Evolutionary conservation across 192 early-diverging fungal species (phyloP).

Genomic region (Jimgerdemannia flammicorona): DNA sequence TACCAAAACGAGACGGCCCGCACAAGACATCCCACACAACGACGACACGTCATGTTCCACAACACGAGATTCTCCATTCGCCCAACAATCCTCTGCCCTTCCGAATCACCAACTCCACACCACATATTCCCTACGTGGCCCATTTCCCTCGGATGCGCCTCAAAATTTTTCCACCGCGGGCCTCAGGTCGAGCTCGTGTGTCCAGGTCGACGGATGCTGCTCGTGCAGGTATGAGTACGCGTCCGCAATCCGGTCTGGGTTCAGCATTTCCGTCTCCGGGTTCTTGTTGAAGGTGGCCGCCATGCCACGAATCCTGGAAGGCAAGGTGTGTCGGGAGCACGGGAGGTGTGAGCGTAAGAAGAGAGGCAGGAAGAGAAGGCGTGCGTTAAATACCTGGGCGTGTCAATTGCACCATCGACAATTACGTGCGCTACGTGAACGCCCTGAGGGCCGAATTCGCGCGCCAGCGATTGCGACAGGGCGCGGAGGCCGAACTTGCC

Average conservation of each 20-base stretch:
- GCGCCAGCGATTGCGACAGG: neutral
- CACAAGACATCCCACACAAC: too few relatives aligned
- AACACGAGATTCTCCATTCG: too few relatives aligned
- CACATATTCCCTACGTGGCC: too few relatives aligned
- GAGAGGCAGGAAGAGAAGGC: neutral
- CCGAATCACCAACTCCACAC: too few relatives aligned
- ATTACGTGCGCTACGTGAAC: neutral
- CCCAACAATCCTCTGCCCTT: too few relatives aligned
- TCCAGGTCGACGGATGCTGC: neutral
- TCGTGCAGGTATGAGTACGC: neutral
- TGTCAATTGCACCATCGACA: neutral
- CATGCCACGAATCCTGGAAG: too few relatives aligned
- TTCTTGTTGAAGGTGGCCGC: too few relatives aligned
- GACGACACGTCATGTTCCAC: too few relatives aligned
- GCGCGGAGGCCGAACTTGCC: neutral
- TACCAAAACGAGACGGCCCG: too few relatives aligned
- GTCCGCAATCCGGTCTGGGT: neutral
- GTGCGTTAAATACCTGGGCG: neutral
- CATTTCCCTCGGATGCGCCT: neutral
- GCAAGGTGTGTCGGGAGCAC: too few relatives aligned
- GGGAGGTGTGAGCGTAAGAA: too few relatives aligned
- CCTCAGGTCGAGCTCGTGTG: neutral
- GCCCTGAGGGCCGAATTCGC: constrained; percentile 1
- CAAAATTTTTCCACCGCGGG: neutral
- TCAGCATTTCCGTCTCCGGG: neutral